Evolutionary conservation across 352 stramenopile species (phyloP), one percentile per base, ranked within the genome.

Genomic region (Phytopythium delawarense): DNA sequence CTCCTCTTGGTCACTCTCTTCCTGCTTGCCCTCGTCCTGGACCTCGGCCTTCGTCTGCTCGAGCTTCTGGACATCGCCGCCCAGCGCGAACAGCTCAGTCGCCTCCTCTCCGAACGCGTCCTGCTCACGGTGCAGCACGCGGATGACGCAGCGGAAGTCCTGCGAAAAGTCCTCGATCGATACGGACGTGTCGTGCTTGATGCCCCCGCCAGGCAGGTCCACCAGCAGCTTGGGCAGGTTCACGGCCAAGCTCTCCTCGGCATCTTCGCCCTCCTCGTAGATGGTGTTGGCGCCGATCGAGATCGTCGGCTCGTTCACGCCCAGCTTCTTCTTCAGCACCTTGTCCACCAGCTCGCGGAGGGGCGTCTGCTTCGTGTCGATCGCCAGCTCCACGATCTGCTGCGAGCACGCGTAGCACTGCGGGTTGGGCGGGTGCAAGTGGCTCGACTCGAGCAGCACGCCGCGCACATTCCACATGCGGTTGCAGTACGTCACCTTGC

Each of bases 371-470:
- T 91, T 84, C 0, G 92, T 96, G 72, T 98, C 87, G 34, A 98
- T 75, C 18, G 85, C 81, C 20, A 99, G 64, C 51, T 96, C 88
- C 12, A 98, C 77, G 28, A 87, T 90, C 53, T 94, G 92, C 69
- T 97, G 96, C 18, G 85, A 94, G 77, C 97, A 99, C 15, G 98
- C 96, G 73, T 97, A 99, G 76, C 97, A 99, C 49, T 96, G 90
- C 0, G 89, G 81, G 66, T 98, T 98, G 5, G 96, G 96, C 67
- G 85, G 74, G 30, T 87, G 83, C 15, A 99, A 85, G 16, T 66
- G 74, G 34, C 84, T 92, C 2, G 97, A 93, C 59, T 97, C 96
- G 42, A 99, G 71, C 28, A 98, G 84, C 65, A 97, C 87, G 56
- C 96, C 89, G 81, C 97, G 53, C 63, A 79, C 65, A 75, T 98